phyloP scores from a whole-genome alignment of 768 basidiomycete genomes.

The Pluteus cervinus region DNA sequence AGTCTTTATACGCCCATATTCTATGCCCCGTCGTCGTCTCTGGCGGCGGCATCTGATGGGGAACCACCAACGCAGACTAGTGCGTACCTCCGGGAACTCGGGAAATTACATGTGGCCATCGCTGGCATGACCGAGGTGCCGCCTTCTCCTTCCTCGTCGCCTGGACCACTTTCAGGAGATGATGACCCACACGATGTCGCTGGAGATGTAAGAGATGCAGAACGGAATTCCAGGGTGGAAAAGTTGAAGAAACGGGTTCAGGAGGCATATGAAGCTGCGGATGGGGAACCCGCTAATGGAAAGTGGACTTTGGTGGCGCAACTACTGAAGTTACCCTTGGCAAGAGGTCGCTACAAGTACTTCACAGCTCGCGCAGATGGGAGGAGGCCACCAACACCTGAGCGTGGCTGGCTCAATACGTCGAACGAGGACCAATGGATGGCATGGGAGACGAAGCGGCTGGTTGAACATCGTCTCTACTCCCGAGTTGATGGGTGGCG shows the following conservation, averaged over 20 bases:
- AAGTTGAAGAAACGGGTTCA: constrained; percentile 25
- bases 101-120: too few relatives aligned
- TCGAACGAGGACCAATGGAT: constrained; percentile 45
- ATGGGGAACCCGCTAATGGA: constrained; percentile 33
- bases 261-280: constrained; percentile 27
- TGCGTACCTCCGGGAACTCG: too few relatives aligned
- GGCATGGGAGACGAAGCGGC: constrained; percentile 35
- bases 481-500: too few relatives aligned
- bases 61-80: too few relatives aligned
- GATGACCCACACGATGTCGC: not conserved
- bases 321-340: constrained; percentile 32
- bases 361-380: constrained; percentile 17
- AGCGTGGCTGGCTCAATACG: constrained; percentile 31
- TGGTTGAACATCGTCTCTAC: constrained; percentile 15
- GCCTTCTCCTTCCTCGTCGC: too few relatives aligned
- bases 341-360: constrained; percentile 30
- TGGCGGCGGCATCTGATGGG: too few relatives aligned
- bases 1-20: constrained; percentile 7
- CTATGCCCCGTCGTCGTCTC: constrained; percentile 1
- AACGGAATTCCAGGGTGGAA: constrained; percentile 17
- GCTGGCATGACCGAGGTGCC: too few relatives aligned
- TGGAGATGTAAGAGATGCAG: not conserved
- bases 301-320: constrained; percentile 40
- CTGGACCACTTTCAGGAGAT: too few relatives aligned
- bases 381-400: constrained; percentile 13